A percentile compares a stretch with the other conserved stretches of the same genome.
Evolutionary conservation across 2,329 filamentous ascomycete species (phyloP).

Genomic region (Xylaria sp.): DNA sequence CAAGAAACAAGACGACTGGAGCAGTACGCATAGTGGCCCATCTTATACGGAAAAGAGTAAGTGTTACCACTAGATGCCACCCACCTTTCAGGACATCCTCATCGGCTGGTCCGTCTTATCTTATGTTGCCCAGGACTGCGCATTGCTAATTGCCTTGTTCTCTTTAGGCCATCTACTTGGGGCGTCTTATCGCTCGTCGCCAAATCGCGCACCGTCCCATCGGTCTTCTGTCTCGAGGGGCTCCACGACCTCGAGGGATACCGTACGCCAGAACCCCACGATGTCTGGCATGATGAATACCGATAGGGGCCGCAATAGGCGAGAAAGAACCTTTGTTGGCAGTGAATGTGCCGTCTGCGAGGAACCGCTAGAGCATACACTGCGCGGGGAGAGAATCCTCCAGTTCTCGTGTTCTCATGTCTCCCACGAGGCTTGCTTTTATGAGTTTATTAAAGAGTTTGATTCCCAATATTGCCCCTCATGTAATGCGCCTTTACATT

Average conservation of each 20-base stretch:
- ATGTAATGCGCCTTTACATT: constrained; percentile 88
- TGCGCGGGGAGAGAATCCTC: constrained; percentile 91
- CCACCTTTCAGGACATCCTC: constrained; percentile 29
- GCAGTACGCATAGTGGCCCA: constrained; percentile 45
- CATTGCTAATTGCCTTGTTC: constrained; percentile 43
- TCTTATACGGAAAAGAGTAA: constrained; percentile 58
- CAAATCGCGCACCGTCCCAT: constrained; percentile 53
- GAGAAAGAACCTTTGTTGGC: constrained; percentile 94
- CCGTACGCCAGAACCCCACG: constrained; percentile 48
- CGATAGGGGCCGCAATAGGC: constrained; percentile 80
- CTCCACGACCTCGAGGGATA: constrained; percentile 54
- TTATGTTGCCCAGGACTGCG: constrained; percentile 35
- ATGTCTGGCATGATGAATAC: constrained; percentile 77
- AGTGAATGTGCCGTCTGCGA: constrained; percentile 96
- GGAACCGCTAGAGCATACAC: constrained; percentile 93
- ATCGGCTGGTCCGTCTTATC: constrained; percentile 17
- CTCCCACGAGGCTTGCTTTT: constrained; percentile 97
- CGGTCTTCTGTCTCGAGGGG: constrained; percentile 54
- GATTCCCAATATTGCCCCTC: constrained; percentile 94
- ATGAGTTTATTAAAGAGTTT: constrained; percentile 96
- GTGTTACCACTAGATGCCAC: constrained; percentile 41
- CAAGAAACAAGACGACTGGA: constrained; percentile 48
- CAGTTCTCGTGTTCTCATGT: constrained; percentile 98
- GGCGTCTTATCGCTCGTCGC: constrained; percentile 49
- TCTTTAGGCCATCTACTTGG: constrained; percentile 54